Percentiles rank a stretch among this genome's conserved stretches.
phyloP scores from a whole-genome alignment of 495 filamentous ascomycete genomes.

The Penicillium cinerascens region DNA sequence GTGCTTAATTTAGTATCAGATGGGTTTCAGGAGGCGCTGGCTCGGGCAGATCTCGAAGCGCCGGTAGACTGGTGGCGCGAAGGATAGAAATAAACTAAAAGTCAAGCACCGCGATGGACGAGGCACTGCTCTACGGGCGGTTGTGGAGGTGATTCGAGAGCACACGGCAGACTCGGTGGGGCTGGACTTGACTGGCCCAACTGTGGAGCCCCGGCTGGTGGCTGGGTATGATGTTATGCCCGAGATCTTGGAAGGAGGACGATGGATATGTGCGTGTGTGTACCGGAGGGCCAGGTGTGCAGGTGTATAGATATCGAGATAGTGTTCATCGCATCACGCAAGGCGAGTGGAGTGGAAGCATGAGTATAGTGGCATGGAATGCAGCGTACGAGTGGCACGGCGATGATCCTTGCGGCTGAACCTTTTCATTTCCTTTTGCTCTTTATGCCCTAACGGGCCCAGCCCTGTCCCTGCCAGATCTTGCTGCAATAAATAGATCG shows the following conservation, averaged over 20 bases:
- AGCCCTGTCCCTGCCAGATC: not conserved
- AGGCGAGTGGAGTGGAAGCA: not conserved
- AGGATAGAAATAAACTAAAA: not conserved
- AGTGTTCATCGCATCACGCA: too few species aligned
- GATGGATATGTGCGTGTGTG: too few species aligned
- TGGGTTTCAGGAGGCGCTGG: conserved; percentile 7
- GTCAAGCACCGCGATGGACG: too few species aligned
- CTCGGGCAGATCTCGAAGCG: not conserved
- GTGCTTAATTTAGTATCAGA: not conserved
- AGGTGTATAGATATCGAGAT: not conserved
- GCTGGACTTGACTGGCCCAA: conserved; percentile 1
- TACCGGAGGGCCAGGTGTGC: not conserved
- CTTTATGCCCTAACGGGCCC: not conserved
- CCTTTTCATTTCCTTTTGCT: not conserved
- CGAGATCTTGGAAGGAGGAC: conserved; percentile 15
- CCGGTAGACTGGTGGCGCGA: not conserved
- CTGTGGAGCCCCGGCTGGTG: conserved; percentile 9
- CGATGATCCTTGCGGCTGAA: conserved; percentile 7
- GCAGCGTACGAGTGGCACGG: not conserved
- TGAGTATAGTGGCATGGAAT: not conserved
- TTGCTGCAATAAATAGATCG: not conserved
- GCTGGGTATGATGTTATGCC: conserved; percentile 16
- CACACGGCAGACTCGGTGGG: not conserved
- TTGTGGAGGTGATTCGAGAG: not conserved
- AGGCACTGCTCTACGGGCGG: not conserved